A percentile compares a stretch with the other conserved stretches of the same genome.
phyloP scores from a whole-genome alignment of 2,329 filamentous ascomycete genomes.

The Colletotrichum tabaci region DNA sequence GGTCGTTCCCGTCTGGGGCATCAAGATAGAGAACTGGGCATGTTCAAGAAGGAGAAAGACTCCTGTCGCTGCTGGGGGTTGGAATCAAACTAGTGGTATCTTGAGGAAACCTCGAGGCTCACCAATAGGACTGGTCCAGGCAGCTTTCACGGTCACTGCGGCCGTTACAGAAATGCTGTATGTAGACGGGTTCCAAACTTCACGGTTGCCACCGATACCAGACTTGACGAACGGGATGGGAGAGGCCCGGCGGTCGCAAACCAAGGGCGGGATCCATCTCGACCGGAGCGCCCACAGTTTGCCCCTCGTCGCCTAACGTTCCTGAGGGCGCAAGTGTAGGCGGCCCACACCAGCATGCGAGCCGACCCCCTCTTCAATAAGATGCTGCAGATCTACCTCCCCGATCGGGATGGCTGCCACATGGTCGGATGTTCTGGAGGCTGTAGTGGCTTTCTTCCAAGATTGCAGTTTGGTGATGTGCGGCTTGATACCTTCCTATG shows the following conservation, averaged over 20 bases:
- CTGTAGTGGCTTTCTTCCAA: neutral
- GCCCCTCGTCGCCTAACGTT: neutral
- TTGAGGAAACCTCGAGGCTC: no score
- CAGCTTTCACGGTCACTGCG: neutral
- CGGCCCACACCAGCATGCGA: neutral
- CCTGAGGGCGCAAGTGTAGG: conserved; percentile 7
- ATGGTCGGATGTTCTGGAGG: neutral
- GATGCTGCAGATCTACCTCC: conserved; percentile 19
- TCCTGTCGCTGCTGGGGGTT: neutral
- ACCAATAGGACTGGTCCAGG: neutral
- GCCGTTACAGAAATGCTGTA: no score
- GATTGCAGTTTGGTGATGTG: neutral
- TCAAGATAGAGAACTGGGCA: neutral
- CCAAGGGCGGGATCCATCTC: neutral
- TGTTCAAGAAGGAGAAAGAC: neutral
- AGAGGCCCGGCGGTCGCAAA: neutral
- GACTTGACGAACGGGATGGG: neutral
- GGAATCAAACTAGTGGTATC: neutral
- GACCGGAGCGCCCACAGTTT: neutral
- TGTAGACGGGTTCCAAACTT: no score
- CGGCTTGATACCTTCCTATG: conserved; percentile 6
- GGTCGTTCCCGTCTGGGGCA: neutral
- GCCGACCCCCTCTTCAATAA: neutral
- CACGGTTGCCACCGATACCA: neutral
- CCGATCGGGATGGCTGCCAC: conserved; percentile 11